phyloP scores from a whole-genome alignment of 257 asterid species.

The Nicotiana otophora region DNA sequence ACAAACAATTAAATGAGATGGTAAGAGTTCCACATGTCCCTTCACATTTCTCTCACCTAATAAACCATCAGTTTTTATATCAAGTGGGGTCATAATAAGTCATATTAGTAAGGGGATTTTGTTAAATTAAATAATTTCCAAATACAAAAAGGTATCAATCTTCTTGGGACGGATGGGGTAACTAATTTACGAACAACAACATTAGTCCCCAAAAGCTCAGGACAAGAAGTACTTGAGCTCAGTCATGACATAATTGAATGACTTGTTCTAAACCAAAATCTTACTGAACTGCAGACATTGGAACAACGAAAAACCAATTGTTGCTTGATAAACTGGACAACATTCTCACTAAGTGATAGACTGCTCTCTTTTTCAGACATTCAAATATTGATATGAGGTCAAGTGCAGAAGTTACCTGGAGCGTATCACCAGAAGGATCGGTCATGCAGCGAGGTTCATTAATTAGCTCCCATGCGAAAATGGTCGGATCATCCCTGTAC shows the following conservation, averaged over 20 bases:
- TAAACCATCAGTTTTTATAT: background rate
- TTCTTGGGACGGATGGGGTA: background rate
- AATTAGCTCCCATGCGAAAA: constrained; percentile 94
- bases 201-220: background rate
- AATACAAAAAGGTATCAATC: background rate
- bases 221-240: background rate
- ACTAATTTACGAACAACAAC: background rate
- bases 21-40: background rate
- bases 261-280: background rate
- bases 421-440: constrained; percentile 93
- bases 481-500: constrained; percentile 88
- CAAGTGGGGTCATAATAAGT: background rate
- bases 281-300: background rate
- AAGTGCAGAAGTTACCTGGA: constrained; percentile 54
- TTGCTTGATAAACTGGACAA: background rate
- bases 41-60: background rate
- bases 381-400: background rate
- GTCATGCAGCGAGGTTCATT: constrained; percentile 92
- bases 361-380: background rate
- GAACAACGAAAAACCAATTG: background rate
- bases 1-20: background rate
- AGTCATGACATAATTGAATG: background rate
- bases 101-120: background rate
- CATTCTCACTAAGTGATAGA: background rate
- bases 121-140: background rate